Conservation (phyloP, 176 grass and related monocot genomes). For the Lolium perenne region DNA sequence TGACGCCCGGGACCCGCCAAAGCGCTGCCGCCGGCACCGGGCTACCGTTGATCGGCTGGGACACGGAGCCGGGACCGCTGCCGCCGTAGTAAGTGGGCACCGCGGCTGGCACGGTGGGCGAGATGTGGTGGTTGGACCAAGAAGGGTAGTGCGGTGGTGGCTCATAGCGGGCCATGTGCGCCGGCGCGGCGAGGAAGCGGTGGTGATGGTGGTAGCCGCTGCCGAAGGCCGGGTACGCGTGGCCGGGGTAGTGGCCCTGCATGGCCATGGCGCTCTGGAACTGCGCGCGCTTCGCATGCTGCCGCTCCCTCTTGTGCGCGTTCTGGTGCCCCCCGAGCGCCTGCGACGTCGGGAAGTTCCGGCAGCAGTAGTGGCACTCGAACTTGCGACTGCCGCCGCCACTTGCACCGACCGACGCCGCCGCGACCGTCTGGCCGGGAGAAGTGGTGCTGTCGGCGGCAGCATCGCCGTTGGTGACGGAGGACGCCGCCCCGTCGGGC, state of each 20-base stretch:
- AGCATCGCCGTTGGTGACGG: constrained; percentile 15
- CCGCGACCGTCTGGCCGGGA: neutral
- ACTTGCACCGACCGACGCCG: neutral
- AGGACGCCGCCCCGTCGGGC: constrained; percentile 39
- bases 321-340: constrained; percentile 98
- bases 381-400: constrained; percentile 57
- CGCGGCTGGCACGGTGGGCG: neutral
- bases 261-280: constrained; percentile 85
- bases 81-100: constrained; percentile 59
- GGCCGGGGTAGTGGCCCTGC: constrained; percentile 52
- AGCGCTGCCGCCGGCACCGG: constrained; percentile 54
- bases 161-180: constrained; percentile 52
- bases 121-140: constrained; percentile 48
- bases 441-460: neutral
- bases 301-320: constrained; percentile 85
- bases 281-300: constrained; percentile 78
- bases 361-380: constrained; percentile 99
- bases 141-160: constrained; percentile 73
- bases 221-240: constrained; percentile 62
- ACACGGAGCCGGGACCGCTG: constrained; percentile 55
- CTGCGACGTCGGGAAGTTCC: constrained; percentile 97
- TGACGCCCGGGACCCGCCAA: constrained; percentile 53
- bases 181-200: constrained; percentile 34
- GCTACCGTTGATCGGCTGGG: constrained; percentile 75
- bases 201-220: constrained; percentile 48